Evolutionary conservation across 495 filamentous ascomycete genomes (phyloP), one percentile per base, ranked within the genome.

Genomic region (Lichina pygmaea): DNA sequence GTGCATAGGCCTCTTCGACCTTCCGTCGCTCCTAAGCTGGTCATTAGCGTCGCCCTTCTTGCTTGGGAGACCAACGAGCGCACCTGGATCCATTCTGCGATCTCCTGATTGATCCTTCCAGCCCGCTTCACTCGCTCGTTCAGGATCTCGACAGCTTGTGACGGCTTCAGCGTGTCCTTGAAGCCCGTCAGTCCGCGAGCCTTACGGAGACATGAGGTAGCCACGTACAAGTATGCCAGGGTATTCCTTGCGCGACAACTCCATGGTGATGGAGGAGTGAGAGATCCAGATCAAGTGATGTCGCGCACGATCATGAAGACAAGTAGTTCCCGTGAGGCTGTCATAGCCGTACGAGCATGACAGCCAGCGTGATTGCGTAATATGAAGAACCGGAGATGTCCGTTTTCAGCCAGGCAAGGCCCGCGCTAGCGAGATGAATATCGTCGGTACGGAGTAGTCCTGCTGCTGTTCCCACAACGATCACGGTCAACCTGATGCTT

Each of bases 11-110:
- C 58, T 94, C 91, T 63, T 99, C 91, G 40, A 94, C 70, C 47
- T 74, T 78, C 55, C 86, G 79, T 51, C 91, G 81, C 62, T 99
- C 89, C 89, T 94, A 51, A 44, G 8, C 47, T 34, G 36, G 34
- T 44, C 7, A 15, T 48, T n/a, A 48, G 37, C 31, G 17, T 31
- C 32, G 37, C 13, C 42, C 24, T 32, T 17, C 10, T 7, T 11
- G 7, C 31, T 31, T 12, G 33, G 11, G 12, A 47, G 16, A 43
- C 10, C n/a, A 13, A 42, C 9, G 34, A 12, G 34, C 63, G 48
- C 77, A 95, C 89, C 75, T 89, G 81, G 44, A 99, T 68, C 80
- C 86, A 99, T 61, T 95, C 86, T 52, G 89, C 86, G 53, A 99
- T 83, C 58, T 93, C 81, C 51, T 66, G 58, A 63, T 99, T 93